These are phyloP conservation scores for Cladosporium sp. DNA, from an alignment of 2,329 filamentous ascomycete species.

Conservation along the genomic window DNA sequence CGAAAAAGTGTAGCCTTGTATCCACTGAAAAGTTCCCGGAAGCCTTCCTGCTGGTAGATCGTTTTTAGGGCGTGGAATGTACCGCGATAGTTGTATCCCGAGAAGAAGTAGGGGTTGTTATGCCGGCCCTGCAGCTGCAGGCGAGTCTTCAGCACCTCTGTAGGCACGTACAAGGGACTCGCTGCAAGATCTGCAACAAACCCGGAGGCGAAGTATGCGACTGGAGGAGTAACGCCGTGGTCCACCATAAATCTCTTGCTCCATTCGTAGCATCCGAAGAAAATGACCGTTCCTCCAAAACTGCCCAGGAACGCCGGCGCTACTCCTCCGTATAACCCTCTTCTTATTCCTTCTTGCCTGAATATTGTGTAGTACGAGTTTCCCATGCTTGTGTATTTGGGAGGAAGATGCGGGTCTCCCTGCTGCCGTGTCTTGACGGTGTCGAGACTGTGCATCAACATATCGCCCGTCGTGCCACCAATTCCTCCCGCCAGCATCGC, in stretches of 20 bases:
- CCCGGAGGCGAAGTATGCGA: slow-evolving; percentile 86
- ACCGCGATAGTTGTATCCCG: slow-evolving; percentile 92
- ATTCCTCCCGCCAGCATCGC: slow-evolving; percentile 92
- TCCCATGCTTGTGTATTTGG: slow-evolving; percentile 87
- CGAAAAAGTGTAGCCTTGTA: slow-evolving; percentile 94
- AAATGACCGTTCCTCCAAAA: slow-evolving; percentile 89
- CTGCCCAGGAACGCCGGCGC: slow-evolving; percentile 86
- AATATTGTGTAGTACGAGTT: slow-evolving; percentile 91
- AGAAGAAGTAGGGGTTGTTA: slow-evolving; percentile 91
- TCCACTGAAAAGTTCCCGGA: slow-evolving; percentile 87
- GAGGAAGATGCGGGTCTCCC: slow-evolving; percentile 88
- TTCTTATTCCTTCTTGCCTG: slow-evolving; percentile 82
- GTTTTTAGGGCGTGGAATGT: slow-evolving; percentile 82
- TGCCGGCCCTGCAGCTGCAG: slow-evolving; percentile 91
- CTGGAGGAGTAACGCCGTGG: slow-evolving; percentile 72
- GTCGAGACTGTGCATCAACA: slow-evolving; percentile 98
- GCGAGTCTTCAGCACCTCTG: slow-evolving; percentile 96
- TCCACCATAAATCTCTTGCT: slow-evolving; percentile 91
- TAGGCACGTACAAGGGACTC: slow-evolving; percentile 91
- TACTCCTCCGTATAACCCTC: slow-evolving; percentile 92
- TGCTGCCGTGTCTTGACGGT: slow-evolving; percentile 98
- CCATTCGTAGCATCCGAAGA: slow-evolving; percentile 95
- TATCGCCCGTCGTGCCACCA: slow-evolving; percentile 89
- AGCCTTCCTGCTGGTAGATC: slow-evolving; percentile 79
- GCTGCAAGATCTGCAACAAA: slow-evolving; percentile 90